These are phyloP conservation scores for Erysimum cheiri DNA, from an alignment of 441 rosid genomes.

Conservation along the genomic window DNA sequence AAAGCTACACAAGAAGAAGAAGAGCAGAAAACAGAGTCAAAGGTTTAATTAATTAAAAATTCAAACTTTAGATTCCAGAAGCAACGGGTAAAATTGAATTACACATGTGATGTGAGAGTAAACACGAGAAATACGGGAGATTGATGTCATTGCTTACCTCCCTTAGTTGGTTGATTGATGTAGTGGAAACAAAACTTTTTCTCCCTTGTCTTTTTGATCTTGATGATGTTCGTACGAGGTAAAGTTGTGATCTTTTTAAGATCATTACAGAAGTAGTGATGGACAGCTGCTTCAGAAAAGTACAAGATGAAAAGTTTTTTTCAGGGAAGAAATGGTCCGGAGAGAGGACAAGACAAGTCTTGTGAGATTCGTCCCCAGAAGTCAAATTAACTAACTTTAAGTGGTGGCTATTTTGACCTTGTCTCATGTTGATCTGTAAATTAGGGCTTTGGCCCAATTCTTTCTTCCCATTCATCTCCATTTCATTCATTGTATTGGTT, in stretches of 20 bases:
- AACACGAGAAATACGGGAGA: slow-evolving; percentile 26
- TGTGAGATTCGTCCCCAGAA: neutral
- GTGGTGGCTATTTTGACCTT: slow-evolving; percentile 14
- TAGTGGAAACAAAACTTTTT: neutral
- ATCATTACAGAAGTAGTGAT: slow-evolving; percentile 11
- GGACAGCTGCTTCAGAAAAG: neutral
- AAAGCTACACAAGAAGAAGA: neutral
- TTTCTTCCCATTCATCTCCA: neutral
- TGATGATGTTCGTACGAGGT: slow-evolving; percentile 17
- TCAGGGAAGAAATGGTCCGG: neutral
- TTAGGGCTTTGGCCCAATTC: slow-evolving; percentile 9
- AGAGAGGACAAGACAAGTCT: slow-evolving; percentile 14
- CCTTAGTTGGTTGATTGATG: slow-evolving; percentile 25
- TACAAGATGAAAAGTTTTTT: neutral
- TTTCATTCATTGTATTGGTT: too few relatives aligned
- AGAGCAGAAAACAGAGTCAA: slow-evolving; percentile 20
- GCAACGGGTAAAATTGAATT: slow-evolving; percentile 11
- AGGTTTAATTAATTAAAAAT: neutral
- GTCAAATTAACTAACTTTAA: neutral
- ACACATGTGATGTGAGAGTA: slow-evolving; percentile 18
- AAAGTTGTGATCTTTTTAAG: neutral
- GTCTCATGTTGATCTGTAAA: neutral
- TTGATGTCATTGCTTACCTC: slow-evolving; percentile 42
- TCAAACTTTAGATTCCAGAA: slow-evolving; percentile 15
- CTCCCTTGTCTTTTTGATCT: too few relatives aligned